phyloP scores from a whole-genome alignment of 768 basidiomycete species.

The Trametes maxima region DNA sequence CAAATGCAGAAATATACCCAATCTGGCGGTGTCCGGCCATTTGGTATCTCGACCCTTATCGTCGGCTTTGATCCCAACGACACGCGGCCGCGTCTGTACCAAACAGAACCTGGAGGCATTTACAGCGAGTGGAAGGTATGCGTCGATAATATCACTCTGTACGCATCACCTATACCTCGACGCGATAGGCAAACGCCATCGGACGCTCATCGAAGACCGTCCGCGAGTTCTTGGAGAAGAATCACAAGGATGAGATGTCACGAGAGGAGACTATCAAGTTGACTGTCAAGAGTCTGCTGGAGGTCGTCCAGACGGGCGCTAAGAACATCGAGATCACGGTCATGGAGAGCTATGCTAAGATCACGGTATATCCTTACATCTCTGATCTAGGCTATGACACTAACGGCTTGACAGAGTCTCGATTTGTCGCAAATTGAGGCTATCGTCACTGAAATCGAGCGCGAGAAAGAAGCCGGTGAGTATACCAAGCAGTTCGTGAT shows the following conservation, averaged over 20 bases:
- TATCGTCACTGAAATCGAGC: conserved; percentile 91
- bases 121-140: conserved; percentile 97
- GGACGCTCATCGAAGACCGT: conserved; percentile 98
- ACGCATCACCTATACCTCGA: neutral
- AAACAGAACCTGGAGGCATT: conserved; percentile 97
- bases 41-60: conserved; percentile 96
- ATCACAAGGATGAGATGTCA: conserved; percentile 88
- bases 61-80: conserved; percentile 97
- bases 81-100: conserved; percentile 83
- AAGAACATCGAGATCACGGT: conserved; percentile 99
- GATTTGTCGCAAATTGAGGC: conserved; percentile 86
- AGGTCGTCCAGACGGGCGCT: conserved; percentile 99
- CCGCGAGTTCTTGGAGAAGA: conserved; percentile 97
- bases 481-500: neutral
- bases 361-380: conserved; percentile 62
- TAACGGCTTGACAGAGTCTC: conserved; percentile 59
- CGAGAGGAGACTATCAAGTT: conserved; percentile 92
- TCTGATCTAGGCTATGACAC: conserved; percentile 4
- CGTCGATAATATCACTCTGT: conserved; percentile 11
- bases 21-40: conserved; percentile 97
- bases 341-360: conserved; percentile 93
- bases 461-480: conserved; percentile 92
- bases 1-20: conserved; percentile 87
- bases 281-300: conserved; percentile 91
- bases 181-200: conserved; percentile 87